A percentile compares a stretch with the other conserved stretches of the same genome.
Conservation (phyloP, 352 stramenopile genomes). For the Globisporangium canariense region DNA sequence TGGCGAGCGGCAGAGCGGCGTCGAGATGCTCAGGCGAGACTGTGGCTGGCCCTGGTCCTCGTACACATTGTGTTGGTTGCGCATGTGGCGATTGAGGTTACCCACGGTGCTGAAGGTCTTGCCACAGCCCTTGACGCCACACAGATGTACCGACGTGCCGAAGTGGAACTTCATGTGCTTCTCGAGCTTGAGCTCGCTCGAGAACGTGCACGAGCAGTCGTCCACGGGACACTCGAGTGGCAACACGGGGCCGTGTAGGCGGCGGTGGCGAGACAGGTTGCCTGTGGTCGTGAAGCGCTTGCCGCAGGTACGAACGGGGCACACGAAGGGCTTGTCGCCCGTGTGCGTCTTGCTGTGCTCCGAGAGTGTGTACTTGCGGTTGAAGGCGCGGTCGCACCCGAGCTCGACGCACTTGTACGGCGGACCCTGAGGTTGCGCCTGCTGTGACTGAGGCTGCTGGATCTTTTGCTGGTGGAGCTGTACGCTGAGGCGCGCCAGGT, state of each 20-base stretch:
- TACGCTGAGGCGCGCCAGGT: constrained; percentile 1
- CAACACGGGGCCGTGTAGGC: constrained; percentile 37
- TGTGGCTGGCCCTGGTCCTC: neutral
- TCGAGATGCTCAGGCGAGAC: neutral
- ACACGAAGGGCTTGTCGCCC: constrained; percentile 47
- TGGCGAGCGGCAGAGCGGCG: neutral
- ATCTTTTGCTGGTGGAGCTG: neutral
- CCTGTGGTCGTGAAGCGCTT: constrained; percentile 54
- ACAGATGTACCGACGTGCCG: constrained; percentile 23
- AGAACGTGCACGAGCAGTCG: constrained; percentile 30
- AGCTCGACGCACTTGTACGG: constrained; percentile 21
- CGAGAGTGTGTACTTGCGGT: constrained; percentile 45
- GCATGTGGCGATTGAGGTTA: constrained; percentile 22
- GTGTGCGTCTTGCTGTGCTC: constrained; percentile 58
- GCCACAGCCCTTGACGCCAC: constrained; percentile 11
- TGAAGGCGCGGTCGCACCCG: constrained; percentile 26
- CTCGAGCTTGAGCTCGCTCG: constrained; percentile 34
- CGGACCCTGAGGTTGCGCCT: neutral
- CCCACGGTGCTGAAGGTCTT: constrained; percentile 24
- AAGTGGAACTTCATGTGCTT: constrained; percentile 48
- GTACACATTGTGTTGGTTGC: constrained; percentile 21
- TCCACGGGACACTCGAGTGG: constrained; percentile 28
- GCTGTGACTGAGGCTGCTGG: neutral
- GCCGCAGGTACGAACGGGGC: constrained; percentile 29
- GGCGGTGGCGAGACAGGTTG: constrained; percentile 48